Base-by-base conservation (phyloP, 2,329 filamentous ascomycete species). In the Colletotrichum sidae region DNA sequence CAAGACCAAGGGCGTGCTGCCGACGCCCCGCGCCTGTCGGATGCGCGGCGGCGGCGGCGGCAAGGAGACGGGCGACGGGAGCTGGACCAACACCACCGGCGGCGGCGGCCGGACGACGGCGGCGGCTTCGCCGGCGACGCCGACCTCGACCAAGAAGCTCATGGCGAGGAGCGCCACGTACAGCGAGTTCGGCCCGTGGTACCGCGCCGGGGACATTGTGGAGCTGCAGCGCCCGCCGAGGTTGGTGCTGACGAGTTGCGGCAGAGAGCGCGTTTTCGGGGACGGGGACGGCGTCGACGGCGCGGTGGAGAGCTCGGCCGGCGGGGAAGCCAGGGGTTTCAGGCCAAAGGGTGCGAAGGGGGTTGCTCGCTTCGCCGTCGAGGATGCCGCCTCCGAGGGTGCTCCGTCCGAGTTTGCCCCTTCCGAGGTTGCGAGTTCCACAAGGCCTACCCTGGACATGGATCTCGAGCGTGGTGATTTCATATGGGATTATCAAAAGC, bases 131-230 rank as follows among this genome's bases (percentile, higher is more conserved):
- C 25, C 25, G 25, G 25, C 4, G 25, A 25, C 25, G 25, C 25
- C 25, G 25, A 25, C 25, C 25, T 25, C 25, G 25, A 25, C 25
- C 25, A 25, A 25, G 25, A 25, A 25, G 25, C 25, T 25, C 25
- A 25, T 25, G 12, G 33, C 17, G 51, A 65, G 52, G 12, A 52
- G 62, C 10, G 35, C 52, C 15, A 56, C 52, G 12, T 53, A 62
- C 10, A 38, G 34, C 10, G 58, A 49, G 39, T 62, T 62, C n/a
- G 52, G 58, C 2, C 15, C n/a, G 10, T 62, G 62, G 62, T 47
- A 61, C 6, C 46, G 47, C 7, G 50, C 57, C 5, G 42, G 17
- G 11, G 62, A 65, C 17, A 25, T 25, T 5, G 37, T 62, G 33
- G 62, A 62, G 13, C 17, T 56, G 8, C 52, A 50, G 51, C 55